These are phyloP conservation scores for Rhizophlyctis rosea DNA, from an alignment of 192 early-diverging fungal species.

Conservation along the genomic window DNA sequence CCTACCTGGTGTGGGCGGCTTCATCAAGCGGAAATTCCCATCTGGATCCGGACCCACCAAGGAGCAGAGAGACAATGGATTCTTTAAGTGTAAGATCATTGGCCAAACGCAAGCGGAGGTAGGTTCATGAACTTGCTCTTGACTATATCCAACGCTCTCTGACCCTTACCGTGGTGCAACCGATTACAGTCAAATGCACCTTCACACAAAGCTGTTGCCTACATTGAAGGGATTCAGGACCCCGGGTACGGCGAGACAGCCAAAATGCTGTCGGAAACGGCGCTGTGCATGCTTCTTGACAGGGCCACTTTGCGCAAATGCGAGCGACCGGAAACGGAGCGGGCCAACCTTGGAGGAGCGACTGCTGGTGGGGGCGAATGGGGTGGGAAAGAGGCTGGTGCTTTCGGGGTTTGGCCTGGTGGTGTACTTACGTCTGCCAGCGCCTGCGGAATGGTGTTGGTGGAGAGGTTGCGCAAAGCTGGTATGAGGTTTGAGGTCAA, in stretches of 20 bases:
- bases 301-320: constrained; percentile 45
- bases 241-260: constrained; percentile 83
- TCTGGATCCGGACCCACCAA: constrained; percentile 68
- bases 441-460: constrained; percentile 71
- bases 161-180: no score
- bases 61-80: constrained; percentile 51
- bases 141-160: constrained; percentile 1
- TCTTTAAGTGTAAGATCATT: constrained; percentile 47
- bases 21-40: constrained; percentile 57
- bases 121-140: neutral
- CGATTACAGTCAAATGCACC: constrained; percentile 36
- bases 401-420: constrained; percentile 51
- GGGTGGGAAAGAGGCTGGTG: constrained; percentile 19
- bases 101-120: constrained; percentile 45
- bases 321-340: no score
- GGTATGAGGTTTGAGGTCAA: constrained; percentile 54
- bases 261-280: constrained; percentile 74
- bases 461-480: constrained; percentile 60
- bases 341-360: neutral
- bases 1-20: constrained; percentile 45
- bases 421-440: constrained; percentile 79
- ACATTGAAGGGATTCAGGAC: constrained; percentile 59
- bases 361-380: no score
- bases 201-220: constrained; percentile 40
- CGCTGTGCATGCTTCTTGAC: constrained; percentile 67